Conservation (phyloP, 73 alveolate species). For the Paramecium primaurelia region DNA sequence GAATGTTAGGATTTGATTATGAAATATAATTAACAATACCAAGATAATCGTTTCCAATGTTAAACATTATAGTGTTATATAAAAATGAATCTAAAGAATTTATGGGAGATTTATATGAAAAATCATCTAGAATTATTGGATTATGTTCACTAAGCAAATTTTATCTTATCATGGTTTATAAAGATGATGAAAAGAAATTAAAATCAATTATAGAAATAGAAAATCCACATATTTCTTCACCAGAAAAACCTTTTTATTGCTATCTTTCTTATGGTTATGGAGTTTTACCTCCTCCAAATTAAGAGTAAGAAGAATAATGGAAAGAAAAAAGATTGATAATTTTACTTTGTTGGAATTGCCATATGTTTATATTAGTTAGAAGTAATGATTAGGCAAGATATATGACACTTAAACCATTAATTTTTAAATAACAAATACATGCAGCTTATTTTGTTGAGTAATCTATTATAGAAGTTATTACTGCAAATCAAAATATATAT, state of each 20-base stretch:
- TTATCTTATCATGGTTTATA: background rate
- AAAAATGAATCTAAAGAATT: background rate
- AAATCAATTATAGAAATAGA: background rate
- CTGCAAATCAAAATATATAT: background rate
- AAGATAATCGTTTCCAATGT: background rate
- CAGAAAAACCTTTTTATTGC: constrained; percentile 7
- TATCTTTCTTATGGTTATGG: background rate
- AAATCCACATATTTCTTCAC: background rate
- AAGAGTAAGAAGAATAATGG: background rate
- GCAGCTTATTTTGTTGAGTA: constrained; percentile 6
- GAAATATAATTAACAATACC: background rate
- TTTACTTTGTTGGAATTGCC: constrained; percentile 23
- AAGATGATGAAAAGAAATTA: background rate
- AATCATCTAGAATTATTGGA: background rate
- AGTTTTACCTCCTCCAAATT: background rate
- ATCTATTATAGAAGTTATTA: background rate
- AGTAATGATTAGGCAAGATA: background rate
- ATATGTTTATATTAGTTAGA: background rate
- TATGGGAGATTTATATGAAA: background rate
- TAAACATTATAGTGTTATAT: background rate
- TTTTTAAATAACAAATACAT: background rate
- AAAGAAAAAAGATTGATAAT: constrained; percentile 1
- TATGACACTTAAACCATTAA: constrained; percentile 12
- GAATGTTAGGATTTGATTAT: constrained; percentile 6
- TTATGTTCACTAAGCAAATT: background rate